These are phyloP conservation scores for Ganoderma multipileum DNA, from an alignment of 1,284 basidiomycete species.

Conservation along the genomic window DNA sequence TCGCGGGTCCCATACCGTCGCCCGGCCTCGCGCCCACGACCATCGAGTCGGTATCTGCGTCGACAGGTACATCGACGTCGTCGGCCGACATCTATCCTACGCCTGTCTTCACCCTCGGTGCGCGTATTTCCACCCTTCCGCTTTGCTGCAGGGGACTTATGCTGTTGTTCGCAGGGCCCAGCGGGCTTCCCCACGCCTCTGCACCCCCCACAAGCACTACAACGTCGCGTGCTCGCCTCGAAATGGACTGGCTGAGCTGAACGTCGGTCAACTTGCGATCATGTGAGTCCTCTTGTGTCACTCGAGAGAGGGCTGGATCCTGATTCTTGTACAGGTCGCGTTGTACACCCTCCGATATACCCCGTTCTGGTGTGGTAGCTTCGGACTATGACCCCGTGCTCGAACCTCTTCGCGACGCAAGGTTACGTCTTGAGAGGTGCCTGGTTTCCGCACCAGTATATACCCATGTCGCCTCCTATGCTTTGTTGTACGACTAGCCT, in stretches of 20 bases:
- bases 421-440: background rate
- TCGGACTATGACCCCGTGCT: background rate
- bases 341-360: background rate
- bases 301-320: background rate
- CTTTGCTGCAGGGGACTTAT: background rate
- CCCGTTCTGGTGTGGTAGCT: background rate
- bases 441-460: background rate
- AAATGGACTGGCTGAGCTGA: conserved; percentile 5
- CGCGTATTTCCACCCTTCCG: background rate
- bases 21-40: background rate
- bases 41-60: background rate
- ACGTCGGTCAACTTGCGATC: background rate
- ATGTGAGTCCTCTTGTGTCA: background rate
- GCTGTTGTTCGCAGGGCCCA: background rate
- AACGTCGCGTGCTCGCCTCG: background rate
- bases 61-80: background rate
- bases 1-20: background rate
- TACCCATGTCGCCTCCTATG: background rate
- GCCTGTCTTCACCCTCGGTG: background rate
- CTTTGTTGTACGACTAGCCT: background rate
- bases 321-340: background rate
- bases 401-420: background rate
- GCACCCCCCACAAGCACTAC: background rate
- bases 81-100: background rate
- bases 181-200: background rate